Conservation (phyloP, 306 rosid species). For the Spatholobus suberectus region DNA sequence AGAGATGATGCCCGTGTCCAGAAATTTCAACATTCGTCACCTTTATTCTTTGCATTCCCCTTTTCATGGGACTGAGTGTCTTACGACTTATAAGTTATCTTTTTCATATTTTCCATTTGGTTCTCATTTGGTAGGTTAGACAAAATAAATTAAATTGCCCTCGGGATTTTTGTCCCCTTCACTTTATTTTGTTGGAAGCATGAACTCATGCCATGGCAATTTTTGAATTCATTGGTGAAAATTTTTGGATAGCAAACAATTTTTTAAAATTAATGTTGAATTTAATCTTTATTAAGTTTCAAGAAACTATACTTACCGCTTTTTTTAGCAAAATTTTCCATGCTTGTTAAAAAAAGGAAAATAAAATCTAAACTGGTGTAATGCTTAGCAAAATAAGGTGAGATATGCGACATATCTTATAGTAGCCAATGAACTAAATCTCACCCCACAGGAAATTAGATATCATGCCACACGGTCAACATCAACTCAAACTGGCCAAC, state of each 20-base stretch:
- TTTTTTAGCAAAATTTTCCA: neutral
- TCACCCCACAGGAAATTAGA: neutral
- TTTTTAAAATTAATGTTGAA: neutral
- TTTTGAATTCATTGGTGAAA: neutral
- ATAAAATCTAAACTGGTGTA: neutral
- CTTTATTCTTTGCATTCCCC: slow-evolving; percentile 17
- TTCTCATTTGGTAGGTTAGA: neutral
- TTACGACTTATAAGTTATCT: neutral
- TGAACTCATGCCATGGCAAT: neutral
- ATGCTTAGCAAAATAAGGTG: neutral
- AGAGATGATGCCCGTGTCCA: slow-evolving; percentile 44
- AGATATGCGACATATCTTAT: neutral
- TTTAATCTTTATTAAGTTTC: neutral
- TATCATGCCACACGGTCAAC: neutral
- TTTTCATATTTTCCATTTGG: slow-evolving; percentile 28
- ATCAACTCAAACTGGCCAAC: neutral
- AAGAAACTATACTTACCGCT: neutral
- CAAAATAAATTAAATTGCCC: neutral
- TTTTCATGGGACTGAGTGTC: slow-evolving; percentile 1
- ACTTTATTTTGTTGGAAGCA: slow-evolving; percentile 11
- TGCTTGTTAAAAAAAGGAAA: neutral
- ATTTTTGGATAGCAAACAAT: neutral
- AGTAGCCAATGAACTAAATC: neutral
- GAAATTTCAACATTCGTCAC: slow-evolving; percentile 54
- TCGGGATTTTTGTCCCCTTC: neutral